Evolutionary conservation across 139 green algal genomes (phyloP).

Genomic region (Chlamydomonas schloesseri): DNA sequence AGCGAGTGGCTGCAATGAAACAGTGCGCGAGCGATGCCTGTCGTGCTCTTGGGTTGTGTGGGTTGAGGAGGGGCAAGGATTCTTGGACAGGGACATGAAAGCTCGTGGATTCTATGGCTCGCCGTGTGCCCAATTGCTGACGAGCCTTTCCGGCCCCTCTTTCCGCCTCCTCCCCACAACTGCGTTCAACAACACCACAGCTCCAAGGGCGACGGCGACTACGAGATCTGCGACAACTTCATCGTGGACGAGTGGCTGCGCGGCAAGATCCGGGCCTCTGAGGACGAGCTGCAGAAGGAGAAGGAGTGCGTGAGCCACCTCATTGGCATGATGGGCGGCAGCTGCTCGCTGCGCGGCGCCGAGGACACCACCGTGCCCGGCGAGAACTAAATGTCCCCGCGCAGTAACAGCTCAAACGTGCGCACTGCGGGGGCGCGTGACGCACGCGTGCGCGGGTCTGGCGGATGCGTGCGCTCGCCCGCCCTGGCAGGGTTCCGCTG

Average conservation of each 20-base stretch:
- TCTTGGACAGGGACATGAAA: too few species aligned
- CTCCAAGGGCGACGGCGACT: constrained; percentile 88
- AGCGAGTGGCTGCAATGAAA: too few species aligned
- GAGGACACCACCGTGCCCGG: constrained; percentile 89
- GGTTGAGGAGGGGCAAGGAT: too few species aligned
- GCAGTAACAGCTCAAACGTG: too few species aligned
- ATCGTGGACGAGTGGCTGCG: constrained; percentile 90
- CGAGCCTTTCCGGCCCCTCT: too few species aligned
- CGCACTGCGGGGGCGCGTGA: too few species aligned
- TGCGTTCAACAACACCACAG: too few species aligned
- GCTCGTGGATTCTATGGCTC: constrained; percentile 59
- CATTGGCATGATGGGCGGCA: constrained; percentile 68
- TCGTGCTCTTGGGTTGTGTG: neutral
- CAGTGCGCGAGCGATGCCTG: neutral
- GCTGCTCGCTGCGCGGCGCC: constrained; percentile 73
- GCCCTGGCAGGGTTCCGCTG: too few species aligned
- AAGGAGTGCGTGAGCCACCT: constrained; percentile 88
- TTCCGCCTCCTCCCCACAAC: too few species aligned
- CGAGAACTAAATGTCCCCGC: constrained; percentile 68
- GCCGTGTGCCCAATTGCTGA: too few species aligned
- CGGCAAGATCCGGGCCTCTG: constrained; percentile 71
- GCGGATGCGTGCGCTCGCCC: too few species aligned
- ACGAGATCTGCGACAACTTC: constrained; percentile 87
- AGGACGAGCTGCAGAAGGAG: constrained; percentile 91
- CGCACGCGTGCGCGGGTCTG: too few species aligned